Evolutionary conservation across 768 basidiomycete genomes (phyloP), one percentile per base, ranked within the genome.

Genomic region (Tubosaeta sp.): DNA sequence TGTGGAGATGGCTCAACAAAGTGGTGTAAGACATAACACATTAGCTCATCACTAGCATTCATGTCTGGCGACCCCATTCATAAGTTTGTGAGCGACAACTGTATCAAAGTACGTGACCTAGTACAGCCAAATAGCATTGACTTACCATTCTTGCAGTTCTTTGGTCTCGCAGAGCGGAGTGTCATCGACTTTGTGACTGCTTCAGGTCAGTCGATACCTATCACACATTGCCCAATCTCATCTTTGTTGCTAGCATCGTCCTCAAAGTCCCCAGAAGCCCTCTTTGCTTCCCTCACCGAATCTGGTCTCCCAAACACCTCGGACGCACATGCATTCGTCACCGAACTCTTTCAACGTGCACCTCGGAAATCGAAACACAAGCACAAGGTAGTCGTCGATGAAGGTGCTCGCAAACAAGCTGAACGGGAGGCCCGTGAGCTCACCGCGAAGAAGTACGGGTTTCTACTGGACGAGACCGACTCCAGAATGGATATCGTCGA

Each of bases 101-200:
- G 80, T 47, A 77, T 90, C 53, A 77, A 75, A 53, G 88, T 88
- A 62, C 59, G 83, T 47, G 34, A 10, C 12, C 19, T 33, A 37
- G 12, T 14, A 49, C n/a, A 13, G 22, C 29, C n/a, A 44, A 1
- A 10, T 17, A 25, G 13, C 44, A 1, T 50, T 56, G 0, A 6
- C 43, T 45, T 4, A 52, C 26, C n/a, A 2, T 48, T 31, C 11
- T 27, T 35, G 13, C 27, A 91, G 89, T 79, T 93, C 59, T 87
- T 95, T 60, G 89, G 89, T 50, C 79, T 91, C 43, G 84, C 93
- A 19, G 89, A 95, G 71, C 77, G 78, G 57, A 91, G 82, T 58
- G 90, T 88, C 54, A 82, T 92, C 59, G 86, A 92, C 73, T 97
- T 85, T 68, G 86, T 97, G 33, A 75, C 91, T 67, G 91, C 91